phyloP scores from a whole-genome alignment of 176 grass and related monocot genomes.

The Elymus sibiricus region DNA sequence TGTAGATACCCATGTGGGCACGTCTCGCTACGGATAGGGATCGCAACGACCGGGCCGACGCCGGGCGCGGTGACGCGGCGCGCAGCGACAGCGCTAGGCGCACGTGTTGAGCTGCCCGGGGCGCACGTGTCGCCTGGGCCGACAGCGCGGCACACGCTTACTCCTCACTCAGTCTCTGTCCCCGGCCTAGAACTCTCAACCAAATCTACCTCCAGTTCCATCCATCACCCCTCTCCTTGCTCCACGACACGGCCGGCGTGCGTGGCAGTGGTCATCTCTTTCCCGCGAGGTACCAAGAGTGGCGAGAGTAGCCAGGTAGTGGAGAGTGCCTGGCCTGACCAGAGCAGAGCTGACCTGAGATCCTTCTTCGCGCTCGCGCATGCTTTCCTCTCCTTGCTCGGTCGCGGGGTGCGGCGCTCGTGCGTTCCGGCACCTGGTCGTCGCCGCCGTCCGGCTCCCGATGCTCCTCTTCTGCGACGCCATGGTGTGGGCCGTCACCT shows the following conservation, averaged over 20 bases:
- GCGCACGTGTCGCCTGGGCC: neutral
- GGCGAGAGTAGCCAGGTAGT: no score
- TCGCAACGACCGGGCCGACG: neutral
- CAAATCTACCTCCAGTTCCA: neutral
- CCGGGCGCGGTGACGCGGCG: neutral
- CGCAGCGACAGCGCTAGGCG: neutral
- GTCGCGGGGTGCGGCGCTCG: neutral
- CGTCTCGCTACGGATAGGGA: neutral
- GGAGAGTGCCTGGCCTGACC: neutral
- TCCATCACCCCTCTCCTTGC: neutral
- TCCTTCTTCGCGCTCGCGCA: neutral
- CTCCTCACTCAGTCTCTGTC: neutral
- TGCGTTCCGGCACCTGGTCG: neutral
- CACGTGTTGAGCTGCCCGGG: neutral
- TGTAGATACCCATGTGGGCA: no score
- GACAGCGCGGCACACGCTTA: neutral
- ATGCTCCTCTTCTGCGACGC: slow-evolving; percentile 28
- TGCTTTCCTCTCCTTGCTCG: neutral
- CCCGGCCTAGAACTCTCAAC: neutral
- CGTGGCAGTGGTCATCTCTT: neutral
- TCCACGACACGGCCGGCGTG: neutral
- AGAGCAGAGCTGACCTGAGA: neutral
- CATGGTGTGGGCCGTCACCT: slow-evolving; percentile 26
- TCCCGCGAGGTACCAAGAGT: neutral
- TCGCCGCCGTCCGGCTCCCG: slow-evolving; percentile 7